phyloP scores from a whole-genome alignment of 2,329 filamentous ascomycete species.

The Alternaria ethzedia region DNA sequence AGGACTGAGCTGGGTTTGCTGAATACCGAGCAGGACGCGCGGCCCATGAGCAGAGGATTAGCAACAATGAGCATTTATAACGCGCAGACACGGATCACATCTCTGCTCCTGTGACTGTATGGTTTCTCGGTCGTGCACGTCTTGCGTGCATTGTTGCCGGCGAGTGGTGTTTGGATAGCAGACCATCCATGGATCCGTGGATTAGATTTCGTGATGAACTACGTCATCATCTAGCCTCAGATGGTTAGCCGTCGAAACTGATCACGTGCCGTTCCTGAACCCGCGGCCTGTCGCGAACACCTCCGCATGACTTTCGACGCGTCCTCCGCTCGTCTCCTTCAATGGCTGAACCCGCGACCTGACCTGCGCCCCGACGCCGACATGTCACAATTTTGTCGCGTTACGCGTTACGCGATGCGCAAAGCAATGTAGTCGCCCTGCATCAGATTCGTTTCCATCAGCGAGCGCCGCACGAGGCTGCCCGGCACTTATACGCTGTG shows the following conservation, averaged over 20 bases:
- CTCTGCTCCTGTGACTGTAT: neutral
- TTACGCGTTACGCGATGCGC: neutral
- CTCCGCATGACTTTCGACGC: neutral
- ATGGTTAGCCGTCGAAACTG: neutral
- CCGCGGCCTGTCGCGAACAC: neutral
- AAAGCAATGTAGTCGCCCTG: neutral
- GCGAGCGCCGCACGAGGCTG: neutral
- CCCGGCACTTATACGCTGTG: neutral
- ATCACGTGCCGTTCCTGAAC: neutral
- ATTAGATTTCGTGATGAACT: neutral
- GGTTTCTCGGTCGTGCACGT: neutral
- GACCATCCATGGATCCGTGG: neutral
- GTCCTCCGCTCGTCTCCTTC: neutral
- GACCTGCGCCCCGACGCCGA: neutral
- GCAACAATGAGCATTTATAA: neutral
- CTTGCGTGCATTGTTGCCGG: neutral
- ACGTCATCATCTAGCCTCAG: neutral
- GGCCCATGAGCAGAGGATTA: neutral
- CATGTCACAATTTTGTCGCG: neutral
- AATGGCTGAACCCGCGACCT: neutral
- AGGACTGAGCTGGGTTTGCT: neutral
- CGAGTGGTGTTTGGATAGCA: neutral
- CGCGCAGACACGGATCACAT: neutral
- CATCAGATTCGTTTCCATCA: neutral
- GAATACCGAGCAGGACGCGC: neutral